These are phyloP conservation scores for Neocatenulostroma microsporum DNA, from an alignment of 2,329 filamentous ascomycete species.

Conservation along the genomic window DNA sequence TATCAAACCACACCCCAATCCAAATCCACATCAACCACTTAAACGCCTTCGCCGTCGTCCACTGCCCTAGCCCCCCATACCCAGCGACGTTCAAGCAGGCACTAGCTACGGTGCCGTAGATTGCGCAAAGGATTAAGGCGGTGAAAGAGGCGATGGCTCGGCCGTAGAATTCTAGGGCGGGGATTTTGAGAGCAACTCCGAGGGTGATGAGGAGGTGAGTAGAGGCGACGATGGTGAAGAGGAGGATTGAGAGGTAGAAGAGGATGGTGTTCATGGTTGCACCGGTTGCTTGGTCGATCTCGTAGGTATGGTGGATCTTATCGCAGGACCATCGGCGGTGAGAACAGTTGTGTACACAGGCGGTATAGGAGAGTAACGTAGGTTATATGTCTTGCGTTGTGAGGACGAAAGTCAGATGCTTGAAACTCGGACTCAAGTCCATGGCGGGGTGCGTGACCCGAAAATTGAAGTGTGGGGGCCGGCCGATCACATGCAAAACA, in stretches of 20 bases:
- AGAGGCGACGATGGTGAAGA: conserved; percentile 23
- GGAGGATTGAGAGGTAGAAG: conserved; percentile 21
- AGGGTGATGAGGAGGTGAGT: conserved; percentile 31
- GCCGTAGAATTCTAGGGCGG: conserved; percentile 53
- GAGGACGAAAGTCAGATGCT: neutral
- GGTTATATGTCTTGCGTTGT: neutral
- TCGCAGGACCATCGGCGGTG: too few species aligned
- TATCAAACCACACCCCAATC: conserved; percentile 68
- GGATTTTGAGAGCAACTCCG: conserved; percentile 24
- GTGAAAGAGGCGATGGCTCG: conserved; percentile 46
- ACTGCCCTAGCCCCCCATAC: conserved; percentile 71
- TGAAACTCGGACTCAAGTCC: neutral
- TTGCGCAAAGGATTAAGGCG: conserved; percentile 41
- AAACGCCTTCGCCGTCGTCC: conserved; percentile 72
- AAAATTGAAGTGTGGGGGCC: too few species aligned
- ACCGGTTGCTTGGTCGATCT: too few species aligned
- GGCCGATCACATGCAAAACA: too few species aligned
- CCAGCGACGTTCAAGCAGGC: conserved; percentile 63
- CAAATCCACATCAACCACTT: conserved; percentile 66
- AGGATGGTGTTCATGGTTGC: conserved; percentile 19
- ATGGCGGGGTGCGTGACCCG: too few species aligned
- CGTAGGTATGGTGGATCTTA: too few species aligned
- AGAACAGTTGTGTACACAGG: neutral
- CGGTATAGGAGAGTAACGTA: neutral
- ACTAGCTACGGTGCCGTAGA: conserved; percentile 69